Percentiles rank a stretch among this genome's conserved stretches.
Conservation (phyloP, 768 basidiomycete genomes). For the Boletus subcaerulescens region DNA sequence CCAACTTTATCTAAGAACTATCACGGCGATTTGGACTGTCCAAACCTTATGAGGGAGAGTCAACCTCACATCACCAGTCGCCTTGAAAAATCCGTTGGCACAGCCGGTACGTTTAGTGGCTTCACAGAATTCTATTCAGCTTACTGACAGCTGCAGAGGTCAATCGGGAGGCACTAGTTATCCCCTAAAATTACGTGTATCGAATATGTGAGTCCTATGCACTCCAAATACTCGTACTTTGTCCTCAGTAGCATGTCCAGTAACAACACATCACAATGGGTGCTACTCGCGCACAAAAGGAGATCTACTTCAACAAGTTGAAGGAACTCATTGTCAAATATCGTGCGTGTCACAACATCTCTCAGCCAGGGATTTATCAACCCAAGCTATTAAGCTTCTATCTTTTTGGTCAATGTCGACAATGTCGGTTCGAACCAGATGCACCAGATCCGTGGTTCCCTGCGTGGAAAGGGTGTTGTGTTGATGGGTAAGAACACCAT, state of each 20-base stretch:
- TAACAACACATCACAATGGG: conserved; percentile 66
- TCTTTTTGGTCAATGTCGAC: conserved; percentile 99
- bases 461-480: conserved; percentile 95
- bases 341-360: conserved; percentile 52
- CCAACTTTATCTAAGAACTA: conserved; percentile 32
- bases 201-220: conserved; percentile 25
- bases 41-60: conserved; percentile 24
- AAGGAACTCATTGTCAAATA: conserved; percentile 89
- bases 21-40: conserved; percentile 12
- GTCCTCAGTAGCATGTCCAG: conserved; percentile 6
- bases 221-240: neutral
- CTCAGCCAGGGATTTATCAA: neutral
- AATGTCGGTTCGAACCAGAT: conserved; percentile 99
- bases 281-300: conserved; percentile 86
- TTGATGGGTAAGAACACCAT: conserved; percentile 99
- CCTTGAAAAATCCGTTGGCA: conserved; percentile 98
- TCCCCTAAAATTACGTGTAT: conserved; percentile 22
- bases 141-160: conserved; percentile 54
- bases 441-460: conserved; percentile 94
- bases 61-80: conserved; percentile 37
- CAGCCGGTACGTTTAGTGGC: conserved; percentile 50
- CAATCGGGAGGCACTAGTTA: conserved; percentile 85
- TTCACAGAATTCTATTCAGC: neutral
- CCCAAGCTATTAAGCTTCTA: conserved; percentile 63
- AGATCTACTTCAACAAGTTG: conserved; percentile 88